A percentile compares a stretch with the other conserved stretches of the same genome.
These are phyloP conservation scores for Kregervanrija delftensis DNA, from an alignment of 805 yeast species.

Conservation along the genomic window DNA sequence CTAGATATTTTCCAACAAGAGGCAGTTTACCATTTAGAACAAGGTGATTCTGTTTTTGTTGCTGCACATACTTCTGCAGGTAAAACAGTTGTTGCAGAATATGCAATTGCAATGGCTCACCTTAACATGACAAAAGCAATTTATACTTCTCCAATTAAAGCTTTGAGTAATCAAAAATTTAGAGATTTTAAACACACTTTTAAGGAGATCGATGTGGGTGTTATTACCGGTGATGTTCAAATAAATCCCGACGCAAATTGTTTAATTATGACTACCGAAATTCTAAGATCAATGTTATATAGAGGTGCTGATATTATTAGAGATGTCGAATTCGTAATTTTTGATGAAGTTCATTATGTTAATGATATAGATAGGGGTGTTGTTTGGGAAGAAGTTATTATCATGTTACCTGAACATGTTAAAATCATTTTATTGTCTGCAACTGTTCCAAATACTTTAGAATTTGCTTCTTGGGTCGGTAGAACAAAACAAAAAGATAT, in stretches of 20 bases:
- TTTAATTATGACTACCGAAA: conserved; percentile 97
- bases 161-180: conserved; percentile 88
- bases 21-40: conserved; percentile 93
- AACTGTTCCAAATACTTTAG: conserved; percentile 97
- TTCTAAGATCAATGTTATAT: conserved; percentile 91
- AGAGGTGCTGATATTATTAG: conserved; percentile 97
- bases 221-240: conserved; percentile 99
- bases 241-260: conserved; percentile 98
- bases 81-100: conserved; percentile 96
- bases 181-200: conserved; percentile 89
- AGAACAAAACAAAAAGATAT: conserved; percentile 94
- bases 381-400: conserved; percentile 99
- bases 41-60: conserved; percentile 96
- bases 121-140: conserved; percentile 96
- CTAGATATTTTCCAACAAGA: conserved; percentile 94
- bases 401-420: conserved; percentile 91
- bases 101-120: conserved; percentile 94
- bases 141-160: conserved; percentile 94
- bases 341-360: conserved; percentile 98
- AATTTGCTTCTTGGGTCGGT: conserved; percentile 98
- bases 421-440: conserved; percentile 92
- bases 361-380: conserved; percentile 98
- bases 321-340: conserved; percentile 98
- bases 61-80: conserved; percentile 99
- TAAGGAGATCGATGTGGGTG: conserved; percentile 88